Evolutionary conservation across 2,329 filamentous ascomycete genomes (phyloP).

Genomic region (Calycina herbarum): DNA sequence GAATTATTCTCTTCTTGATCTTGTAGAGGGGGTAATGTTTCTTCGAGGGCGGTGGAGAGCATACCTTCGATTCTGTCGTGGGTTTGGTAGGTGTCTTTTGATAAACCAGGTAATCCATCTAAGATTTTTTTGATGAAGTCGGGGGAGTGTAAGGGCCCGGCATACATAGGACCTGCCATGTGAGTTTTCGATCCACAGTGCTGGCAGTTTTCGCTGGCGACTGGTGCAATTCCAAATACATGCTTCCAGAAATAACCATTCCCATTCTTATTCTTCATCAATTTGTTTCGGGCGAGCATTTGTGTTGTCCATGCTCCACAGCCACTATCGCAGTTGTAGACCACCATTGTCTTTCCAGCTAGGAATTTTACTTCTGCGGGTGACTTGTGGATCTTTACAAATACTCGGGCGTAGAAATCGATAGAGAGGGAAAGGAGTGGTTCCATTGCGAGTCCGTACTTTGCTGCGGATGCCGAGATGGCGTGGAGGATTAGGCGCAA

Average conservation of each 20-base stretch:
- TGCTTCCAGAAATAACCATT: constrained; percentile 75
- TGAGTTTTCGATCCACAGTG: constrained; percentile 89
- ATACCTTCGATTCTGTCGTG: constrained; percentile 83
- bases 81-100: constrained; percentile 74
- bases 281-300: constrained; percentile 68
- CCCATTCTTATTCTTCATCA: constrained; percentile 68
- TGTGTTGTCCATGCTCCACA: constrained; percentile 93
- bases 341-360: constrained; percentile 86
- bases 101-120: constrained; percentile 65
- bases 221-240: constrained; percentile 69
- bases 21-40: constrained; percentile 42
- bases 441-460: constrained; percentile 85
- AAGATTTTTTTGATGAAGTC: constrained; percentile 81
- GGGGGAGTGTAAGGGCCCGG: constrained; percentile 80
- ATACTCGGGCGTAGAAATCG: constrained; percentile 91
- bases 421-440: constrained; percentile 91
- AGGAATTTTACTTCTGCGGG: constrained; percentile 87
- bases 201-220: constrained; percentile 64
- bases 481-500: constrained; percentile 82
- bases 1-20: constrained; percentile 26
- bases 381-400: constrained; percentile 77
- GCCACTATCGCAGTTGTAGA: constrained; percentile 86
- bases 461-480: constrained; percentile 76
- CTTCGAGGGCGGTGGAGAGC: constrained; percentile 84
- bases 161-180: constrained; percentile 92